phyloP scores from a whole-genome alignment of 768 basidiomycete genomes.

The Mycena polygramma region DNA sequence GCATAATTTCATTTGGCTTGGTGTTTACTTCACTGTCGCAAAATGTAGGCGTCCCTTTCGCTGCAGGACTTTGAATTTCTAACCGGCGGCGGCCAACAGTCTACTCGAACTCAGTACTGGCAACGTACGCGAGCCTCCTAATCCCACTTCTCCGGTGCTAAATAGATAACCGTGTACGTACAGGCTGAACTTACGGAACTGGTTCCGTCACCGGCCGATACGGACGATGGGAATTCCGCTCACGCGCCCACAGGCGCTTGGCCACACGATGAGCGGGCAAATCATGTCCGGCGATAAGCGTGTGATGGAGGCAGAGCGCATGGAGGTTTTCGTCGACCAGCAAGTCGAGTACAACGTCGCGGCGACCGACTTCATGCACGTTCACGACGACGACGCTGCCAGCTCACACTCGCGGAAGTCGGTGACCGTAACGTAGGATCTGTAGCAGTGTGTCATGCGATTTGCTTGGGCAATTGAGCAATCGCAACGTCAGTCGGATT shows the following conservation, averaged over 20 bases:
- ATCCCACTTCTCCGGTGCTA: not conserved
- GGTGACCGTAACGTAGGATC: not conserved
- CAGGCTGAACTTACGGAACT: conserved; percentile 34
- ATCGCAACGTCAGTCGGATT: no score
- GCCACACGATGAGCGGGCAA: not conserved
- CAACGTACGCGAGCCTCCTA: conserved; percentile 21
- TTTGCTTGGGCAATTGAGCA: no score
- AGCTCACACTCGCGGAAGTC: conserved; percentile 17
- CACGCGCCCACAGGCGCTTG: conserved; percentile 1
- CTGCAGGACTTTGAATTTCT: not conserved
- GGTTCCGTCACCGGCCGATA: conserved; percentile 22
- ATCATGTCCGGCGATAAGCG: not conserved
- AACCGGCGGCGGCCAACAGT: not conserved
- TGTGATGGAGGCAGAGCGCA: not conserved
- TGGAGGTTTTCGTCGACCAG: conserved; percentile 35
- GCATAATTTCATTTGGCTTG: conserved; percentile 27
- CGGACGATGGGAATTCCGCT: conserved; percentile 24
- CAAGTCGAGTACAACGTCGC: conserved; percentile 30
- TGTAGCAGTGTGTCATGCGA: not conserved
- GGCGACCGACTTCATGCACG: conserved; percentile 2
- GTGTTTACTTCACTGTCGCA: conserved; percentile 30
- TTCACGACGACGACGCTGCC: not conserved
- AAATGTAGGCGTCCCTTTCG: conserved; percentile 10
- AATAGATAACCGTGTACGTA: not conserved
- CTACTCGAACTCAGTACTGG: conserved; percentile 28